These are phyloP conservation scores for Babjeviella inositovora DNA, from an alignment of 805 yeast species.

Conservation along the genomic window DNA sequence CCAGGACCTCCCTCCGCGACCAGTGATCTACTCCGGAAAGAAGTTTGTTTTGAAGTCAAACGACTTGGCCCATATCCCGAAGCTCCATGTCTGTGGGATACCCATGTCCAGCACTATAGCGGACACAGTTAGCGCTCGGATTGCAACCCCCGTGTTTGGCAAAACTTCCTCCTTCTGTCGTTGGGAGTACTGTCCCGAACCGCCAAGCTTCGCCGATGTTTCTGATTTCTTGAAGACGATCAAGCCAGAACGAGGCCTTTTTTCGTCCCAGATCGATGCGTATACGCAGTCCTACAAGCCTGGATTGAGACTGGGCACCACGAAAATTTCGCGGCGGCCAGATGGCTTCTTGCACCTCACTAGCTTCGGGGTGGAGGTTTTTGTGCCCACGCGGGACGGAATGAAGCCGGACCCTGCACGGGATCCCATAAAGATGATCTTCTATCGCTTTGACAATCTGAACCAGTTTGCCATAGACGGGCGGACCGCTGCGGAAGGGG, in stretches of 20 bases:
- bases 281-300: constrained; percentile 20
- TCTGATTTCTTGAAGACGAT: too few species aligned
- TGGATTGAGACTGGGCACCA: constrained; percentile 16
- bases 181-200: constrained; percentile 29
- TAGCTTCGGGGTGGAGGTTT: constrained; percentile 53
- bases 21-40: constrained; percentile 55
- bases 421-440: constrained; percentile 43
- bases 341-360: constrained; percentile 31
- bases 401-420: constrained; percentile 45
- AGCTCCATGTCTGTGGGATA: too few species aligned
- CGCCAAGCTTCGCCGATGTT: constrained; percentile 31
- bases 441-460: constrained; percentile 42
- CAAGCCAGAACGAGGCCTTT: too few species aligned
- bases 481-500: constrained; percentile 18
- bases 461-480: constrained; percentile 15
- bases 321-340: constrained; percentile 15
- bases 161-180: too few species aligned
- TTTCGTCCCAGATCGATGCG: constrained; percentile 35
- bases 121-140: too few species aligned
- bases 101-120: too few species aligned
- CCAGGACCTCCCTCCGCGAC: constrained; percentile 31
- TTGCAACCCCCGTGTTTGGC: too few species aligned
- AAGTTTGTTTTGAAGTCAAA: constrained; percentile 30
- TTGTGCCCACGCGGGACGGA: constrained; percentile 33
- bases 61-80: constrained; percentile 13